Evolutionary conservation across 1,284 basidiomycete genomes (phyloP).

Genomic region (Heterobasidion annosum): DNA sequence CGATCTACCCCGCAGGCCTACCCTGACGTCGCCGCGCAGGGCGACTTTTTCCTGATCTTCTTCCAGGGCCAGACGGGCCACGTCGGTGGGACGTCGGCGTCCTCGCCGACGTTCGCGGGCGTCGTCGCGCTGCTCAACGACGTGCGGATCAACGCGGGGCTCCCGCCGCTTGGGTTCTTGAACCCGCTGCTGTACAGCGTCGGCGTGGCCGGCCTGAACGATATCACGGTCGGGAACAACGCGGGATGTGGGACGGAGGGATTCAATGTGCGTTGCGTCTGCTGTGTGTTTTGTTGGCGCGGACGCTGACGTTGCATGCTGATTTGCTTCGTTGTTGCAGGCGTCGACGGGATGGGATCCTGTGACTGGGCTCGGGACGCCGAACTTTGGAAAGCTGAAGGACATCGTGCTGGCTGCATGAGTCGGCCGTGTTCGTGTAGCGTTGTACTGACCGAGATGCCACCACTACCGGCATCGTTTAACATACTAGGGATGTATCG

Average conservation of each 20-base stretch:
- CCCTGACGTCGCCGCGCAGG: slow-evolving; percentile 59
- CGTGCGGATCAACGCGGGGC: slow-evolving; percentile 33
- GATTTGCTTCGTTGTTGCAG: not conserved
- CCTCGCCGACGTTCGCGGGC: slow-evolving; percentile 45
- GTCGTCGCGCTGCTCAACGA: slow-evolving; percentile 58
- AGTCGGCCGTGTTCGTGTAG: not conserved
- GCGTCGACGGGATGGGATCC: slow-evolving; percentile 42
- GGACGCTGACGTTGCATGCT: not conserved
- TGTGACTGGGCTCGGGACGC: slow-evolving; percentile 41
- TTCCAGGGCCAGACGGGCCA: slow-evolving; percentile 18
- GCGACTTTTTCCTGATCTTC: slow-evolving; percentile 31
- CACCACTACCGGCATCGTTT: too few species aligned
- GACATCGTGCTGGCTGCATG: slow-evolving; percentile 8
- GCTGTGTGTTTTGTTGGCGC: not conserved
- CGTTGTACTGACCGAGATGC: too few species aligned
- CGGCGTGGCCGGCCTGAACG: slow-evolving; percentile 33
- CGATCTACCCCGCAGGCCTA: slow-evolving; percentile 41
- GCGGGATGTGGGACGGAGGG: slow-evolving; percentile 47
- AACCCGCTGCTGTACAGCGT: slow-evolving; percentile 47
- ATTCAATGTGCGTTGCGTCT: slow-evolving; percentile 28
- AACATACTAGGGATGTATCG: too few species aligned
- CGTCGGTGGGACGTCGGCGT: slow-evolving; percentile 49
- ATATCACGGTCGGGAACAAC: slow-evolving; percentile 44
- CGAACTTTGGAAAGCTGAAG: slow-evolving; percentile 31
- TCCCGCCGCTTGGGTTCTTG: slow-evolving; percentile 45